Base-by-base conservation (phyloP, 768 basidiomycete genomes). In the Coprinellus micaceus region DNA sequence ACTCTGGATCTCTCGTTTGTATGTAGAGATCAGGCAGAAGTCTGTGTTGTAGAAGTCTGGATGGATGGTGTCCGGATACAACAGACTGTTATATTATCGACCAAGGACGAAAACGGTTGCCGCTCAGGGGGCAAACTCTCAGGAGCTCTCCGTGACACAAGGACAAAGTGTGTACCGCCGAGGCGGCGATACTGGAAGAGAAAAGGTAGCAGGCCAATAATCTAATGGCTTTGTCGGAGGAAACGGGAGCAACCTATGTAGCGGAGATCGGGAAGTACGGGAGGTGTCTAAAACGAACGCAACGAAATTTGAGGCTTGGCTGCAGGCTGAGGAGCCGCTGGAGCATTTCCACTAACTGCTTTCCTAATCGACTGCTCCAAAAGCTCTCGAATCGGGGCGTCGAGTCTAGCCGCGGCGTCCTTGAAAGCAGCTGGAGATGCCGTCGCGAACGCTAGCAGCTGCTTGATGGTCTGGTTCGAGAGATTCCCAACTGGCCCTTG, bases 351-450 rank as follows among this genome's bases (percentile, higher is more conserved):
- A 28, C 82, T 83, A 0, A 95, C 80, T 3, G 87, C 86, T 52
- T 86, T 85, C 58, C 94, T 80, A 49, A 97, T 82, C 0, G 89
- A 86, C 43, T 79, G 77, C 67, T 98, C 95, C 51, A 98, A 68
- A 22, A 80, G 70, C 47, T 86, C 84, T 44, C 85, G 74, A 5
- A 77, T 77, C 0, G 76, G 68, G 6, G 75, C 66, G 26, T 87
- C 84, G 21, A 98, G 76, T 47, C 80, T 83, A 9, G 74, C 78
- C 2, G 90, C 87, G 1, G 89, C 91, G 44, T 93, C 91, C 67
- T 91, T 93, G 81, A 98, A 98, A 12, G 88, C 81, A 3, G 73
- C 66, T 0, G 95, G 89, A 2, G 85, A 82, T 0, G 79, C 71
- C 0, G 88, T 79, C 0, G 94, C 94, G 56, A 91, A 86, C 1